Base-by-base conservation (phyloP, 306 rosid genomes). In the Cyclanthera cordifolia region DNA sequence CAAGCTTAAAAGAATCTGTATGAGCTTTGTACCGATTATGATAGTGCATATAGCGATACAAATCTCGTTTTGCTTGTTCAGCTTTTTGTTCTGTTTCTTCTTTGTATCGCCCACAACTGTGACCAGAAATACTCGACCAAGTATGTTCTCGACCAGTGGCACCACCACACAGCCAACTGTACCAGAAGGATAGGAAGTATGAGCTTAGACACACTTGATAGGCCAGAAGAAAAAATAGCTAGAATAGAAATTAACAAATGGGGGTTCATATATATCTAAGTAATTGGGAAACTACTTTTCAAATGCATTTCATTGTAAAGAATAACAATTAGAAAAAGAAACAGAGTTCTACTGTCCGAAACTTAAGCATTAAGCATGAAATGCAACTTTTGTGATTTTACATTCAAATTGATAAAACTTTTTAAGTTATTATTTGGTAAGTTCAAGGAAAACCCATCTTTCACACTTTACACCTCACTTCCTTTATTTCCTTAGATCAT, bases 111-210 rank as follows among this genome's bases (percentile, higher is more conserved):
- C 97, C 99, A 81, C 99, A 94, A 76, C 97, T 94, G 67, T 94
- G 99, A 76, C 95, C 95, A 37, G 87, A 73, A 77, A 93, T 93
- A 71, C 79, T 80, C 19, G 95, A 76, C 95, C 95, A 87, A 37
- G 94, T 90, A 76, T 93, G 99, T 50, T 85, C 90, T 56, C 92
- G 79, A 6, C 97, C 97, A 46, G 99, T 94, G 46, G 97, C 96
- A 77, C 86, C 97, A 69, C 95, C 99, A 77, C 99, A 94, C 34
- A 88, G 77, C 99, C 99, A 94, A 82, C 99, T 94, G 95, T 81
- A 81, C 13, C 78, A 72, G 78, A 52, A 73, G n/a, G 61, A 76
- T 41, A 27, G 52, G 37, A 55, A 28, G 56, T 46, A 69, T 8
- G 54, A 43, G 24, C 70, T 65, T 45, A 43, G 34, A 41, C 53